Conservation (phyloP, 1,284 basidiomycete species). For the Cronartium quercuum region DNA sequence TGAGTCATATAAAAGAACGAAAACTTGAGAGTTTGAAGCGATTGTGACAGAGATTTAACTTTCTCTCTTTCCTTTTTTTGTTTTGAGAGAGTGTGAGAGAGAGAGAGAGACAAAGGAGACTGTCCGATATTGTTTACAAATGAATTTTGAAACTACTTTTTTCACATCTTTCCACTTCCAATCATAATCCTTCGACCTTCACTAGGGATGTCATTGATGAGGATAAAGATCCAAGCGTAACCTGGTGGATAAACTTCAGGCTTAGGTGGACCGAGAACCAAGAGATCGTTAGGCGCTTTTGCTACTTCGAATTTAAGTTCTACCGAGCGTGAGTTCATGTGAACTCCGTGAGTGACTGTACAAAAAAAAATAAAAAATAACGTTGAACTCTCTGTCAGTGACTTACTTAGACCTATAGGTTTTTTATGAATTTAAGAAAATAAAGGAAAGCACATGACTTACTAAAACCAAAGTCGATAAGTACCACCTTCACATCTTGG, state of each 20-base stretch:
- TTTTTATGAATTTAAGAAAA: background rate
- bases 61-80: no score
- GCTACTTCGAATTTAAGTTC: slow-evolving; percentile 55
- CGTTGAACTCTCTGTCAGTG: background rate
- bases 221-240: slow-evolving; percentile 67
- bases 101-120: no score
- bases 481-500: slow-evolving; percentile 16
- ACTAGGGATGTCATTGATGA: slow-evolving; percentile 65
- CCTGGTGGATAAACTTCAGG: slow-evolving; percentile 68
- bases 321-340: slow-evolving; percentile 69
- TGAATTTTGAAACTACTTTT: no score
- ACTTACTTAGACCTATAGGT: background rate
- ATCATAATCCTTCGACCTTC: slow-evolving; percentile 62
- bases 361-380: background rate
- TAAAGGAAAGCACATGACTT: no score
- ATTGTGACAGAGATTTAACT: no score
- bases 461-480: slow-evolving; percentile 41
- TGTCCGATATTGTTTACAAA: no score
- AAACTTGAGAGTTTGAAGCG: no score
- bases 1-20: no score
- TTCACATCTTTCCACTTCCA: slow-evolving; percentile 58
- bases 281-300: slow-evolving; percentile 52
- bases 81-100: no score
- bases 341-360: slow-evolving; percentile 52
- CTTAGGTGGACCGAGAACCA: slow-evolving; percentile 59